Conservation (phyloP, 345 rosid species). For the Eutrema yunnanense region DNA sequence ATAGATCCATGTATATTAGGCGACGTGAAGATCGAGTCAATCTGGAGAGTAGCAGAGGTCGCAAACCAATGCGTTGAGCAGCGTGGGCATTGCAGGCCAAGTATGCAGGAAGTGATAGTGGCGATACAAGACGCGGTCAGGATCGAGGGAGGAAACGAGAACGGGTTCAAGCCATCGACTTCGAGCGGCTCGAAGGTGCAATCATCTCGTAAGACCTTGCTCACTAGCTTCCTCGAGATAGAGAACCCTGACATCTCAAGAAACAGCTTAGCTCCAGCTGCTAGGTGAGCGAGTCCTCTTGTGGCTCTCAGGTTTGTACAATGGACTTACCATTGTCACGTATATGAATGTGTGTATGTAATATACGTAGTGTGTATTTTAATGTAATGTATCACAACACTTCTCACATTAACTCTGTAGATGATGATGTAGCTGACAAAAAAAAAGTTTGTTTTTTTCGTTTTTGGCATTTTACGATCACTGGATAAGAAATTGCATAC, state of each 20-base stretch:
- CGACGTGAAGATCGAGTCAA: constrained; percentile 66
- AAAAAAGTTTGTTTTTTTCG: background rate
- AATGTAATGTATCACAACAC: background rate
- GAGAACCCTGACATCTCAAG: constrained; percentile 80
- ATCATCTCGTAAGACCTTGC: constrained; percentile 74
- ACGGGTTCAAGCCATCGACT: constrained; percentile 33
- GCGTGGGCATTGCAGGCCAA: constrained; percentile 59
- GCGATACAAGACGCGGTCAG: constrained; percentile 83
- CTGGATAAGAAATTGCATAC: background rate
- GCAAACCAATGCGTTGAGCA: constrained; percentile 87
- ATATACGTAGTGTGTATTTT: background rate
- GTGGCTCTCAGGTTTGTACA: background rate
- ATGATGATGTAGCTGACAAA: background rate
- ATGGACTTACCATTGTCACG: background rate
- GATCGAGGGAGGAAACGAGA: constrained; percentile 56
- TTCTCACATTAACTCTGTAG: background rate
- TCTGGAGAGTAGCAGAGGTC: constrained; percentile 87
- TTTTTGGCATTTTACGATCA: background rate
- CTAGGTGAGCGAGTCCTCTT: constrained; percentile 43
- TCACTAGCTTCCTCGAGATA: constrained; percentile 85
- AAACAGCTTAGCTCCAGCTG: constrained; percentile 63
- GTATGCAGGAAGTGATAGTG: constrained; percentile 80
- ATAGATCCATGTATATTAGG: constrained; percentile 57
- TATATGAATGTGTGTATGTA: background rate
- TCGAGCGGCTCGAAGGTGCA: constrained; percentile 50